phyloP scores from a whole-genome alignment of 1,284 basidiomycete genomes.

The Pyrrhoderma lamaoense region DNA sequence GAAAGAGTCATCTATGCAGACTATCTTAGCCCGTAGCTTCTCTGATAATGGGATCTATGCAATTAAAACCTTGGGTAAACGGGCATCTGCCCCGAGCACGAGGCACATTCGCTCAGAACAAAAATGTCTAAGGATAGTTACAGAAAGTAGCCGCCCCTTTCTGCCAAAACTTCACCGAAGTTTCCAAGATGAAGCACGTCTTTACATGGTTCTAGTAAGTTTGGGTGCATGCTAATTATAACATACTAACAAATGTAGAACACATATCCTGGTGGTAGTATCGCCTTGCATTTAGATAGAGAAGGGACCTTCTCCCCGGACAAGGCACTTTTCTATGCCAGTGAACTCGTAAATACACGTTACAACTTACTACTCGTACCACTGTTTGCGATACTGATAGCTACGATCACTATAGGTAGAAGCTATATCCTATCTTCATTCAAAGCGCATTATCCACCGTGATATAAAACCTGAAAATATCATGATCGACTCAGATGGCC shows the following conservation, averaged over 20 bases:
- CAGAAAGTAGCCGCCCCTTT: slow-evolving; percentile 47
- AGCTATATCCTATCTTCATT: slow-evolving; percentile 52
- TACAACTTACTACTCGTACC: not conserved
- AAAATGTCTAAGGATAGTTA: slow-evolving; percentile 50
- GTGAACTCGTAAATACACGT: slow-evolving; percentile 57
- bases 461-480: slow-evolving; percentile 57
- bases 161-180: slow-evolving; percentile 54
- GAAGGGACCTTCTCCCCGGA: slow-evolving; percentile 50
- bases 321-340: slow-evolving; percentile 57
- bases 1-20: slow-evolving; percentile 50
- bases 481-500: slow-evolving; percentile 54
- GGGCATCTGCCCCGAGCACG: slow-evolving; percentile 45
- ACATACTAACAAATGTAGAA: slow-evolving; percentile 26
- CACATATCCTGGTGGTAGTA: slow-evolving; percentile 52
- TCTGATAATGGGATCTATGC: slow-evolving; percentile 38
- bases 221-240: not conserved
- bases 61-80: slow-evolving; percentile 57
- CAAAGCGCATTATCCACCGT: slow-evolving; percentile 42
- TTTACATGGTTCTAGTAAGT: slow-evolving; percentile 49
- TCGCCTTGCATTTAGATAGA: slow-evolving; percentile 51
- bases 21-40: slow-evolving; percentile 38
- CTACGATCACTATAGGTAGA: slow-evolving; percentile 43
- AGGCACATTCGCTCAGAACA: slow-evolving; percentile 51
- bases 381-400: not conserved
- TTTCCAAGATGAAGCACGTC: slow-evolving; percentile 56